A percentile compares a stretch with the other conserved stretches of the same genome.
phyloP scores from a whole-genome alignment of 768 basidiomycete species.

The Serendipita sp. region DNA sequence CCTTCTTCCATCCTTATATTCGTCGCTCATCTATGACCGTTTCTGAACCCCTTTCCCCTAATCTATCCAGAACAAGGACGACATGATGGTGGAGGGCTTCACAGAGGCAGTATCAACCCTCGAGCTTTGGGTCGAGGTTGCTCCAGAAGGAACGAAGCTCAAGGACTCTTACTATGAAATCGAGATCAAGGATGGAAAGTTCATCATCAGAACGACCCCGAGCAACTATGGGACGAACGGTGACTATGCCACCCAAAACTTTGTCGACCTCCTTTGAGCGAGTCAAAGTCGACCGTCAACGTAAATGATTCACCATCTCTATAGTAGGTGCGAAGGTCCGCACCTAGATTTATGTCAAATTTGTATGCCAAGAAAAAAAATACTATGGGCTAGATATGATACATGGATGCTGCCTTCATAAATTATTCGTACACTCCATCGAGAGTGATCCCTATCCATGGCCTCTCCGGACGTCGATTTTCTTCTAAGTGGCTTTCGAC shows the following conservation, averaged over 20 bases:
- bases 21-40: neutral
- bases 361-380: too few species aligned
- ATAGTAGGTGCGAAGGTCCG: too few species aligned
- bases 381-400: too few species aligned
- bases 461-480: too few species aligned
- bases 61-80: neutral
- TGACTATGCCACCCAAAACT: neutral
- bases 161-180: neutral
- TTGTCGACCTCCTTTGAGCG: neutral
- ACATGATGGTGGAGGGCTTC: conserved; percentile 5
- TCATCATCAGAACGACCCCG: neutral
- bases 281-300: too few species aligned
- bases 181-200: neutral
- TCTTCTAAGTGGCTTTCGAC: too few species aligned
- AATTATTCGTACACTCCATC: too few species aligned
- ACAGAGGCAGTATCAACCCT: neutral
- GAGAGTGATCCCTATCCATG: too few species aligned
- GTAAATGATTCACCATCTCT: too few species aligned
- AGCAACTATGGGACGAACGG: neutral
- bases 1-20: neutral
- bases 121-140: neutral
- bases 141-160: neutral
- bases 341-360: too few species aligned
- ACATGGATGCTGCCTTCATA: too few species aligned
- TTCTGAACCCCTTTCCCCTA: neutral